Evolutionary conservation across 2,329 filamentous ascomycete species (phyloP), one percentile per base, ranked within the genome.

Genomic region (Aaosphaeria arxii): DNA sequence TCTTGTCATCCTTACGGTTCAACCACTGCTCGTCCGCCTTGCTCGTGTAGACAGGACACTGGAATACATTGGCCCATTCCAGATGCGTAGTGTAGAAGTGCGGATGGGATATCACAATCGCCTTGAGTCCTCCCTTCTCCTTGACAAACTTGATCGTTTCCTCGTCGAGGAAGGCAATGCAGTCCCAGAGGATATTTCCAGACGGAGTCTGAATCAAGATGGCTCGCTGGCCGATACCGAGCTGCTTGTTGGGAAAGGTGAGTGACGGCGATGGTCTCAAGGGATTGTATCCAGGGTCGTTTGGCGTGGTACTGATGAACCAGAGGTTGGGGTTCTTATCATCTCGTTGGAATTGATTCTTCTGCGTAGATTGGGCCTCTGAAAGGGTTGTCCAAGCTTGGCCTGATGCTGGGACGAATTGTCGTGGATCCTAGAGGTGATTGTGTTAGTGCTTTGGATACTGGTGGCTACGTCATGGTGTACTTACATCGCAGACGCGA

Each of bases 181-280:
- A 84, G 68, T 94, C 89, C 89, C 89, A 95, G 1, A 94, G 79
- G 1, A 94, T 69, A 63, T 91, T 91, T 0, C 88, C 88, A 0
- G 68, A 49, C 0, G 80, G 74, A 0, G 87, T 89, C 43, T 78
- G 75, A 9, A 92, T 72, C 2, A 95, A 73, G 42, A 91, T 78
- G 17, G 84, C 84, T 31, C 89, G 79, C 69, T 94, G 85, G 1
- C 88, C 88, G 53, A 94, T 94, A 46, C 76, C 88, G 51, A 91
- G 72, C 65, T 85, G 59, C 76, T 30, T 64, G 36, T 59, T 53
- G 4, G 58, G 60, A 5, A 58, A 56, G 2, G 0, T 62, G 52
- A 30, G 57, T 24, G 17, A 43, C 38, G 32, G 11, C 50, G 2
- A 56, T 47, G 4, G 60, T 56, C 0, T 55, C 50, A 1, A 59